Evolutionary conservation across 441 rosid species (phyloP).

Genomic region (Populus hybrid): DNA sequence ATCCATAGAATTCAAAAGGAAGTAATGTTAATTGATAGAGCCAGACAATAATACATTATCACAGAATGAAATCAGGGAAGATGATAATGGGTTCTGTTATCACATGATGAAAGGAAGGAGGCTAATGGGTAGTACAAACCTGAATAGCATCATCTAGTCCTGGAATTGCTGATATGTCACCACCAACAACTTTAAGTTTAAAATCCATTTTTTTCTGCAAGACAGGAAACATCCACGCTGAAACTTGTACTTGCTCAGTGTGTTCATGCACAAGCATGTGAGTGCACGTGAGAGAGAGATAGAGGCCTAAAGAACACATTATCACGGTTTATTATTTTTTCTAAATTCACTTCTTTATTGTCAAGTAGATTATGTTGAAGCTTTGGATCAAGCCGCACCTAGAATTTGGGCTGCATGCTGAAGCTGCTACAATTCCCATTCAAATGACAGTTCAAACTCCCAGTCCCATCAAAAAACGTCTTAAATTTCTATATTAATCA

Average conservation of each 20-base stretch:
- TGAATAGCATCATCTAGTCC: slow-evolving; percentile 83
- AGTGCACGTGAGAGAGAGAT: too few relatives aligned
- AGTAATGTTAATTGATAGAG: background rate
- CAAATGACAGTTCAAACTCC: background rate
- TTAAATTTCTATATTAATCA: background rate
- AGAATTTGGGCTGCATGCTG: background rate
- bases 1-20: background rate
- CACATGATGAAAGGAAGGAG: background rate
- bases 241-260: background rate
- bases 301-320: background rate
- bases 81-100: background rate
- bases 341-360: slow-evolving; percentile 4
- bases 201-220: slow-evolving; percentile 79
- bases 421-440: background rate
- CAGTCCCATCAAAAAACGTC: slow-evolving; percentile 1
- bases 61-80: background rate
- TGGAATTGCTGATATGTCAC: slow-evolving; percentile 82
- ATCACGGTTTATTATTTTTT: background rate
- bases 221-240: slow-evolving; percentile 11
- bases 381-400: background rate
- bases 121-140: slow-evolving; percentile 39
- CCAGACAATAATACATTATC: slow-evolving; percentile 5
- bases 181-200: slow-evolving; percentile 77
- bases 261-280: background rate
- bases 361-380: background rate